These are phyloP conservation scores for Fusarium circinatum DNA, from an alignment of 2,329 filamentous ascomycete genomes.

Conservation along the genomic window DNA sequence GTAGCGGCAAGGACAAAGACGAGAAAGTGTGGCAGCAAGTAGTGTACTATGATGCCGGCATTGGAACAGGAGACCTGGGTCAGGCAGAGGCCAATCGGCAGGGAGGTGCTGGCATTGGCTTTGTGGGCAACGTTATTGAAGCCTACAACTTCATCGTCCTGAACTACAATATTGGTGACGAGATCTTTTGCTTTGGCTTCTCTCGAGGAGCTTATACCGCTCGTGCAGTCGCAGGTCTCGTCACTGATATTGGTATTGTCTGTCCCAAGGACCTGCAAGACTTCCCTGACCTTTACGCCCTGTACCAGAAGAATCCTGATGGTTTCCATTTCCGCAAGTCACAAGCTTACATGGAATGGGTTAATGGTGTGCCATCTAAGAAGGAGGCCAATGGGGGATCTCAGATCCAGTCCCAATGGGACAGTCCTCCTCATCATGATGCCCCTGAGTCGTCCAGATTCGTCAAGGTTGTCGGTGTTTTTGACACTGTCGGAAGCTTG, in stretches of 20 bases:
- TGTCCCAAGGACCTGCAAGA: conserved; percentile 41
- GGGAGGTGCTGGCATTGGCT: conserved; percentile 43
- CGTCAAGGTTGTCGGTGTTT: conserved; percentile 40
- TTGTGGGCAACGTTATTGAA: conserved; percentile 48
- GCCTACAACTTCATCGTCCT: conserved; percentile 51
- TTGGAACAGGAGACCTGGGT: conserved; percentile 42
- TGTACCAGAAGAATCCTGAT: conserved; percentile 39
- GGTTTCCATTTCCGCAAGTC: conserved; percentile 36
- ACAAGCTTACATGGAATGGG: conserved; percentile 37
- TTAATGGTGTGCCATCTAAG: conserved; percentile 35
- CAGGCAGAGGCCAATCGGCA: conserved; percentile 31
- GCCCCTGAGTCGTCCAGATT: conserved; percentile 34
- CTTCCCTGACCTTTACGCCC: conserved; percentile 39
- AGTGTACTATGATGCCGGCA: conserved; percentile 52
- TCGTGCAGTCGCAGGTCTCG: conserved; percentile 47
- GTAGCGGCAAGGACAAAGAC: conserved; percentile 38
- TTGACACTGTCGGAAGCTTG: conserved; percentile 42
- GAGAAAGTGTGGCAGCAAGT: conserved; percentile 48
- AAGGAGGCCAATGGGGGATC: conserved; percentile 19
- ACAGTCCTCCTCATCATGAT: conserved; percentile 36
- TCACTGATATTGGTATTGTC: conserved; percentile 44
- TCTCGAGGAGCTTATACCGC: conserved; percentile 52
- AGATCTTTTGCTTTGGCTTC: conserved; percentile 51
- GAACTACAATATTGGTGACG: conserved; percentile 47
- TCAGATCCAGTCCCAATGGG: conserved; percentile 20